Evolutionary conservation across 768 basidiomycete species (phyloP).

Genomic region (Boletus coccyginus): DNA sequence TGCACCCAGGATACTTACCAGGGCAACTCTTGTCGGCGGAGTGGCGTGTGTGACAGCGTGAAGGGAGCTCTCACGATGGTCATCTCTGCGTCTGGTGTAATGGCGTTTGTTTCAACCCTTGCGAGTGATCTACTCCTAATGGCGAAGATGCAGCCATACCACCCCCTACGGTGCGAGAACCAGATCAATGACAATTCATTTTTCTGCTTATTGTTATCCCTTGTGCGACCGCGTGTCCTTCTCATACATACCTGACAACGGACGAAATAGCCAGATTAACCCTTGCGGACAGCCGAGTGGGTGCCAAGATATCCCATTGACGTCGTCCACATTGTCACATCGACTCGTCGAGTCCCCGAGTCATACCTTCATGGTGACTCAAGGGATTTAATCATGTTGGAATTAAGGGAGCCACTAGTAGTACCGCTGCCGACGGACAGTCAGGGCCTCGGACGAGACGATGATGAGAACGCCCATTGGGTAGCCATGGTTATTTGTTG

Average conservation of each 20-base stretch:
- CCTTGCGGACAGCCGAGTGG: not conserved
- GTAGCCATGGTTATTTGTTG: conserved; percentile 21
- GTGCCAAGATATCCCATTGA: not conserved
- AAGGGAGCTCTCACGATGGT: not conserved
- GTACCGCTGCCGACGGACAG: not conserved
- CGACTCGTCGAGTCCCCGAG: not conserved
- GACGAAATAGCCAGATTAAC: conserved; percentile 7
- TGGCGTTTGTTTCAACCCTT: not conserved
- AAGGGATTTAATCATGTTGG: not conserved
- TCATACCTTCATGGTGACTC: not conserved
- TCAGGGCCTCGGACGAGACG: not conserved
- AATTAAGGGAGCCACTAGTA: too few species aligned
- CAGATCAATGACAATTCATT: not conserved
- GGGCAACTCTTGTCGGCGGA: not conserved
- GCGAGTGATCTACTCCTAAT: not conserved
- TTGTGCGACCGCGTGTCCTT: not conserved
- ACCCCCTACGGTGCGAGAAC: not conserved
- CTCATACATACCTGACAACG: conserved; percentile 8
- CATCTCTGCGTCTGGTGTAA: not conserved
- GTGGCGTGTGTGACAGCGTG: conserved; percentile 1
- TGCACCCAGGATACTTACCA: not conserved
- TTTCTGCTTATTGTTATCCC: conserved; percentile 4
- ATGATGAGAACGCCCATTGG: conserved; percentile 1
- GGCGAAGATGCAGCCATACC: not conserved
- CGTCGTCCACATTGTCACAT: not conserved